Conservation (phyloP, 257 asterid species). For the Catharanthus roseus region DNA sequence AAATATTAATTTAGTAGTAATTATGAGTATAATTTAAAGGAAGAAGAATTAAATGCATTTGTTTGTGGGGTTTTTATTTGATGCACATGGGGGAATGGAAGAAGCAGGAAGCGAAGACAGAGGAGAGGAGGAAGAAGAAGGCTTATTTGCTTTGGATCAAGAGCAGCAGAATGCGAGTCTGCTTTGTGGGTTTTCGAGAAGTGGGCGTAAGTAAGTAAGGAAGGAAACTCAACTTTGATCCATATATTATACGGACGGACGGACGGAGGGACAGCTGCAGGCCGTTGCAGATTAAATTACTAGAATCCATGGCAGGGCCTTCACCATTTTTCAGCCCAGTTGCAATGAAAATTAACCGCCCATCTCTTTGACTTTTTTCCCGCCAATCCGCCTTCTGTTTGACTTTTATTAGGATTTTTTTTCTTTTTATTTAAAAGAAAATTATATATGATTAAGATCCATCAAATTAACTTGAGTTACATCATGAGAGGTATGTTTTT, state of each 20-base stretch:
- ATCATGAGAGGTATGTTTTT: too few species aligned
- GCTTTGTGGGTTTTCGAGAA: not conserved
- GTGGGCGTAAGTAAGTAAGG: too few species aligned
- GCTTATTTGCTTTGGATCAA: not conserved
- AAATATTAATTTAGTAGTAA: slow-evolving; percentile 8
- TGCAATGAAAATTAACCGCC: not conserved
- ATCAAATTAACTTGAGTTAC: too few species aligned
- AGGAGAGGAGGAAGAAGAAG: too few species aligned
- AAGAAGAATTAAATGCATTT: too few species aligned
- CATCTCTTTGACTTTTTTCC: not conserved
- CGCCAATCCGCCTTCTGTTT: not conserved
- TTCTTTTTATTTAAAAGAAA: too few species aligned
- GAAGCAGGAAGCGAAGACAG: not conserved
- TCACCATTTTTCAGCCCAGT: not conserved
- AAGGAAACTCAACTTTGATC: not conserved
- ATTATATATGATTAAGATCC: too few species aligned
- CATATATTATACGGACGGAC: too few species aligned
- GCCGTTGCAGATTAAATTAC: too few species aligned
- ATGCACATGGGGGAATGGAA: not conserved
- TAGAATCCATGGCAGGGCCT: not conserved
- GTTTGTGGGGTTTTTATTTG: not conserved
- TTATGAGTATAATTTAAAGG: not conserved
- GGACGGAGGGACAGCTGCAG: too few species aligned
- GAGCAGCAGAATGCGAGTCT: not conserved
- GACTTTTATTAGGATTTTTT: too few species aligned